phyloP scores from a whole-genome alignment of 176 grass and related monocot species.

The Tillandsia fasciculata region DNA sequence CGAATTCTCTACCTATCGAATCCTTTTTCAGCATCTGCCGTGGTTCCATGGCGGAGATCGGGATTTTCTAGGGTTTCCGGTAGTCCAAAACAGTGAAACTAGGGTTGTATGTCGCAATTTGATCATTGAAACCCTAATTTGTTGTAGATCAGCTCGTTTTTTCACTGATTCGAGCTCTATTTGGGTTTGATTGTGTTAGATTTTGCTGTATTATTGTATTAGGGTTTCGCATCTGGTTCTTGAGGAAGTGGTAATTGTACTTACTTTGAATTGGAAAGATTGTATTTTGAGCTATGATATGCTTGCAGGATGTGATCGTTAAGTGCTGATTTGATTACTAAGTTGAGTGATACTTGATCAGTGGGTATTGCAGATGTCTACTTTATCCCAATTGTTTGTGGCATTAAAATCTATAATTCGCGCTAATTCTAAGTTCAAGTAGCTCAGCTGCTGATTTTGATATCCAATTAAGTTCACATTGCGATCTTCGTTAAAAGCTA shows the following conservation, averaged over 20 bases:
- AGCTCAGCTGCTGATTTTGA: too few relatives aligned
- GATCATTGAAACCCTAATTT: neutral
- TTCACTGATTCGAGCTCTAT: neutral
- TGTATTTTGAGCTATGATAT: neutral
- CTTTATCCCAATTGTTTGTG: too few relatives aligned
- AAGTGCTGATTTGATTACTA: neutral
- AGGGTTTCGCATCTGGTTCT: neutral
- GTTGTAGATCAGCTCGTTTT: neutral
- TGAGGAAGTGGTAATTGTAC: neutral
- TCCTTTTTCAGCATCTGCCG: neutral
- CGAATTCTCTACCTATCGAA: neutral
- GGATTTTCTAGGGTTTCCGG: neutral
- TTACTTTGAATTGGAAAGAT: neutral
- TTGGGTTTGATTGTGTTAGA: neutral
- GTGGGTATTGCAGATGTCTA: too few relatives aligned
- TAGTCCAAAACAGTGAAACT: neutral
- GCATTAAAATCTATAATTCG: too few relatives aligned
- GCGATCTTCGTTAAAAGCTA: too few relatives aligned
- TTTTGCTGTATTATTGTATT: neutral
- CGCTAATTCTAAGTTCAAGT: too few relatives aligned
- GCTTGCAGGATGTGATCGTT: neutral
- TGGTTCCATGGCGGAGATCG: conserved; percentile 7
- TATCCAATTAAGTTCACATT: too few relatives aligned
- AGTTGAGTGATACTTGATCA: neutral
- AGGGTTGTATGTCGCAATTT: conserved; percentile 1